Base-by-base conservation (phyloP, 192 early-diverging fungal genomes). In the Cetraspora pellucida region DNA sequence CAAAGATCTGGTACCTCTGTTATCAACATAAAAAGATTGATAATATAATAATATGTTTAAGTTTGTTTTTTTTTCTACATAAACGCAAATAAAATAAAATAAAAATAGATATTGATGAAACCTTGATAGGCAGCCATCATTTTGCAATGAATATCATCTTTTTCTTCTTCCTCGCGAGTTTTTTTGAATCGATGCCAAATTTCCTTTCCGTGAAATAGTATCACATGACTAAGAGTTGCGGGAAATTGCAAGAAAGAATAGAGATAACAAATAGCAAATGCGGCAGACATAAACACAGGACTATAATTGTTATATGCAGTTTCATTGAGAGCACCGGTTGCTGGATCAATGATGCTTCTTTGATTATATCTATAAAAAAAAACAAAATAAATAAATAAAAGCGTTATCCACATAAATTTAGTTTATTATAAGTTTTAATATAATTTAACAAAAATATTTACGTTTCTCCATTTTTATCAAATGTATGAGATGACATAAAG, bases 241-340 rank as follows among this genome's bases (percentile, higher is more conserved):
- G 86, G 80, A 11, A 93, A 80, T 16, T 81, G 81, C 8, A 86
- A 86, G 68, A 93, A 89, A 14, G 84, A 82, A 77, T 88, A 81
- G 0, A 85, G 85, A 70, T 92, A 93, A 1, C 80, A 74, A 59
- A 77, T 70, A 23, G 87, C 89, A 77, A 91, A 91, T 6, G 85
- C 78, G 44, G 81, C 82, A 3, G 88, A 85, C 81, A 93, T 81
- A 60, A 85, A 86, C 7, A 91, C 76, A 21, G 88, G 90, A 0
- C 85, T 83, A 63, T 89, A 87, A 37, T 67, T 75, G 3, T 81
- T 79, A 79, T 90, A 93, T 54, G 86, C 89, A 11, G 55, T 76
- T 0, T 77, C 77, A 57, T 90, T 81, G 10, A 92, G 80, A 55
- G 79, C 77, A 27, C 78, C 74, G 9, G 84, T 78, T 11, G 16